Conservation (phyloP, 2,329 filamentous ascomycete genomes). For the Neofusicoccum umdonicola region DNA sequence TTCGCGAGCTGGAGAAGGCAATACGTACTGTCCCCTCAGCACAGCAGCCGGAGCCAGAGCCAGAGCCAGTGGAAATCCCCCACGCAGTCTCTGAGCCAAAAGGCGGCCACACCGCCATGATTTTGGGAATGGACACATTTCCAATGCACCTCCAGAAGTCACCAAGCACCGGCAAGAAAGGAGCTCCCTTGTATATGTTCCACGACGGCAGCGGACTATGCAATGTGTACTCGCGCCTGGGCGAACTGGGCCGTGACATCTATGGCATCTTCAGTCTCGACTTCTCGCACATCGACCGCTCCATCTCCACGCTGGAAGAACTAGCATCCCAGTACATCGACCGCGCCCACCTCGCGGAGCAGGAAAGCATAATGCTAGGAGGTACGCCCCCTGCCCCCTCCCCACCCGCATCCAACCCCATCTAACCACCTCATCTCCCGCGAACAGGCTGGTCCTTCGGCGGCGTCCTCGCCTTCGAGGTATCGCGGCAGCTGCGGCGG, state of each 20-base stretch:
- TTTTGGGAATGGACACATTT: not conserved
- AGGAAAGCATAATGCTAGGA: not conserved
- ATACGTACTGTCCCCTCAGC: not conserved
- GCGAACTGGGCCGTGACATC: conserved; percentile 17
- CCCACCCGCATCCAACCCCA: not conserved
- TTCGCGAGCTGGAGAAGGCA: not conserved
- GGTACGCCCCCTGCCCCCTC: not conserved
- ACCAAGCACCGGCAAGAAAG: not conserved
- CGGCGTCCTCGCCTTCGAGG: conserved; percentile 19
- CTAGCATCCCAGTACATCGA: not conserved
- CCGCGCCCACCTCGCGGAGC: not conserved
- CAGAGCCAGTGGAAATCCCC: too few species aligned
- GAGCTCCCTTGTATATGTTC: conserved; percentile 45
- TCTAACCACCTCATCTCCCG: not conserved
- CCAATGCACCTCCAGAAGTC: not conserved
- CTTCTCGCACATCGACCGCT: conserved; percentile 19
- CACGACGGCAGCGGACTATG: conserved; percentile 50
- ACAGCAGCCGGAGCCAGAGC: not conserved
- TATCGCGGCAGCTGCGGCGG: not conserved
- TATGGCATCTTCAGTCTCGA: conserved; percentile 25
- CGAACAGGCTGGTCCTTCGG: conserved; percentile 19
- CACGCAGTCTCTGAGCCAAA: too few species aligned
- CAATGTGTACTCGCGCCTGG: conserved; percentile 25
- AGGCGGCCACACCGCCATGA: not conserved
- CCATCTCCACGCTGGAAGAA: not conserved